These are phyloP conservation scores for Fusarium camptoceras DNA, from an alignment of 2,329 filamentous ascomycete species.

Conservation along the genomic window DNA sequence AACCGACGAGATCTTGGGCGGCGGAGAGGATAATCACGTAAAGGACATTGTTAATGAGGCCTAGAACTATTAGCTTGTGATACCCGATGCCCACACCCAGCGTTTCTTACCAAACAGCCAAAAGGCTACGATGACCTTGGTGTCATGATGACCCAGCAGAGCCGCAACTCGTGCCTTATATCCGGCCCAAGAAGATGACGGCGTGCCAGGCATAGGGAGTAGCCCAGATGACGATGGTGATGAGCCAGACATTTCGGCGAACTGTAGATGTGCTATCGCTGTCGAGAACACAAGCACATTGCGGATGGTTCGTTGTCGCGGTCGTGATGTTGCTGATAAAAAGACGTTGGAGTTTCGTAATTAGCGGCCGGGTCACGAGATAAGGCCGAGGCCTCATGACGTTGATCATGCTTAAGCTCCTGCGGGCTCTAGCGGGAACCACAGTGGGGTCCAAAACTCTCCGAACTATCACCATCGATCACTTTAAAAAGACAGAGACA, in stretches of 20 bases:
- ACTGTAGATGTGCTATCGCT: not conserved
- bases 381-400: slow-evolving; percentile 38
- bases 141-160: slow-evolving; percentile 75
- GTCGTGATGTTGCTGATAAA: slow-evolving; percentile 22
- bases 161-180: slow-evolving; percentile 74
- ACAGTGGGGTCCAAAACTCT: slow-evolving; percentile 16
- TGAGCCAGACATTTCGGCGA: slow-evolving; percentile 50
- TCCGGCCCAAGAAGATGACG: slow-evolving; percentile 76
- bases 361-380: slow-evolving; percentile 32
- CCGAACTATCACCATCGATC: slow-evolving; percentile 6
- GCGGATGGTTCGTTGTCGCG: not conserved
- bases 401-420: slow-evolving; percentile 36
- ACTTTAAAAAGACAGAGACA: slow-evolving; percentile 1
- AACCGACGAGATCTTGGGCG: slow-evolving; percentile 93
- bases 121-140: slow-evolving; percentile 81
- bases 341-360: slow-evolving; percentile 4
- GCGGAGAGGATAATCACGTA: slow-evolving; percentile 97
- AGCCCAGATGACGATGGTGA: slow-evolving; percentile 59
- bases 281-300: slow-evolving; percentile 20
- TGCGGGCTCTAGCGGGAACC: slow-evolving; percentile 17
- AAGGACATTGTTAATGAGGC: slow-evolving; percentile 91
- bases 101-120: slow-evolving; percentile 84
- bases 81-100: too few relatives aligned
- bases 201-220: slow-evolving; percentile 68
- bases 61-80: slow-evolving; percentile 42